Evolutionary conservation across 768 basidiomycete genomes (phyloP).

Genomic region (Rhodotorula graminis): DNA sequence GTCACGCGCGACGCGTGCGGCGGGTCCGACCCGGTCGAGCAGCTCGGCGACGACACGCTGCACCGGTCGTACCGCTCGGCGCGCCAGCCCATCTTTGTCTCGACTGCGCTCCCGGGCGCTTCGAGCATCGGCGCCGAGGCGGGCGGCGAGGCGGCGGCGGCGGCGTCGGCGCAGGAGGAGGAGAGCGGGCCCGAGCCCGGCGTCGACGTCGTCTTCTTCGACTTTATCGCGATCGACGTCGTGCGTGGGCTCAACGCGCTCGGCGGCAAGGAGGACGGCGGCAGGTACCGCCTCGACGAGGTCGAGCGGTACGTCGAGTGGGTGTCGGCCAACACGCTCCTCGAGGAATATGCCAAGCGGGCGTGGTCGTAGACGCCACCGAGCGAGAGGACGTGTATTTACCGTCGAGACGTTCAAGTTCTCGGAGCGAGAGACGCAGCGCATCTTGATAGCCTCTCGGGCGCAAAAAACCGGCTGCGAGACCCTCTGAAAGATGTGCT

Average conservation of each 20-base stretch:
- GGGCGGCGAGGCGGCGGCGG: too few species aligned
- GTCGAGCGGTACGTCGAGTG: constrained; percentile 55
- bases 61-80: constrained; percentile 63
- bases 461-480: too few species aligned
- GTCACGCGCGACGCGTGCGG: constrained; percentile 62
- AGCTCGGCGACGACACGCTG: constrained; percentile 63
- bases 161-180: too few species aligned
- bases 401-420: too few species aligned
- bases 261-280: constrained; percentile 49
- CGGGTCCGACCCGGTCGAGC: constrained; percentile 44
- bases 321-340: constrained; percentile 53
- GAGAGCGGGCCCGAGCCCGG: too few species aligned
- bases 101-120: constrained; percentile 53
- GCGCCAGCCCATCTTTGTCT: constrained; percentile 55
- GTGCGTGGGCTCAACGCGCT: constrained; percentile 54
- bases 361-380: constrained; percentile 41
- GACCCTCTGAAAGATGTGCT: too few species aligned
- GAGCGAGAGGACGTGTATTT: neutral
- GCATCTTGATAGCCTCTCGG: too few species aligned
- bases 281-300: constrained; percentile 56
- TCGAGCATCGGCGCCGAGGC: too few species aligned
- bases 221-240: constrained; percentile 58
- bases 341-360: constrained; percentile 59
- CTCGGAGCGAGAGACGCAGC: too few species aligned
- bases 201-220: constrained; percentile 69